Conservation (phyloP, 768 basidiomycete genomes). For the Russula vinacea region DNA sequence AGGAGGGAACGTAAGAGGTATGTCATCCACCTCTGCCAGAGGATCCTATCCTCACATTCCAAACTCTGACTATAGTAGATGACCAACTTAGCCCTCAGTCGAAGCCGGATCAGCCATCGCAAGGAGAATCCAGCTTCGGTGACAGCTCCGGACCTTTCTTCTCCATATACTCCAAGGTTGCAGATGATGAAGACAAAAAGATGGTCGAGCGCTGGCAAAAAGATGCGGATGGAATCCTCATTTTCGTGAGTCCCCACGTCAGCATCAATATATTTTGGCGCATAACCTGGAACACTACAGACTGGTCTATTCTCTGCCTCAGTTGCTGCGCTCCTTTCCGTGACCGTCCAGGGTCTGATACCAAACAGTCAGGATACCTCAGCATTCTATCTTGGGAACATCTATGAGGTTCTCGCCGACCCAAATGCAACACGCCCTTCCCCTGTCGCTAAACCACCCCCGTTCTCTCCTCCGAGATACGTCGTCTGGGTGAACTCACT, state of each 20-base stretch:
- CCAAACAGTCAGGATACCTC: background rate
- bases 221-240: background rate
- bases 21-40: background rate
- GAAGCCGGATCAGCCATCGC: background rate
- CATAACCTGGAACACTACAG: background rate
- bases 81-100: background rate
- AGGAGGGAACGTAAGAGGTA: background rate
- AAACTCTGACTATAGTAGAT: background rate
- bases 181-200: background rate
- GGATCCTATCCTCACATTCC: too few relatives aligned
- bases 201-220: background rate
- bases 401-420: background rate
- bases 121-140: background rate
- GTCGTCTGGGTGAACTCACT: constrained; percentile 9
- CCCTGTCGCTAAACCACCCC: background rate
- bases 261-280: too few relatives aligned
- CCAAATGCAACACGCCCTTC: background rate
- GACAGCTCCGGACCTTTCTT: constrained; percentile 3
- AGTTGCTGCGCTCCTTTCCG: background rate
- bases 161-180: background rate
- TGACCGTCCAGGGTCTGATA: background rate
- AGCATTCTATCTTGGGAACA: background rate
- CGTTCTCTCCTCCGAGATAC: constrained; percentile 4
- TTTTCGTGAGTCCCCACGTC: constrained; percentile 1
- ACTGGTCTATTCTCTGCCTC: constrained; percentile 13